Evolutionary conservation across 2,329 filamentous ascomycete genomes (phyloP), one percentile per base, ranked within the genome.

Genomic region (Paracoccidioides lutzii): DNA sequence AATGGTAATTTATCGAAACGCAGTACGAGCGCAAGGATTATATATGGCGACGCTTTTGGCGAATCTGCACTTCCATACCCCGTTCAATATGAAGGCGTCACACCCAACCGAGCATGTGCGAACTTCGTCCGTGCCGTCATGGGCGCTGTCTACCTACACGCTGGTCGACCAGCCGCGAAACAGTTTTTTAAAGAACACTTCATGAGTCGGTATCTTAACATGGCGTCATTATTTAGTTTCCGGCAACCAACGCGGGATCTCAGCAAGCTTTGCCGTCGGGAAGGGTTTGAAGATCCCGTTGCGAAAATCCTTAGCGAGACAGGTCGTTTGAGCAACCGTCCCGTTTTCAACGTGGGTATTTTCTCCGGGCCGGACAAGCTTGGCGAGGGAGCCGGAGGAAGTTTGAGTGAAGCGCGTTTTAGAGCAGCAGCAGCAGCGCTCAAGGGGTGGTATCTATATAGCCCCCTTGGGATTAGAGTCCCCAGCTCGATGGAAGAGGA

Each of bases 381-480:
- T 44, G 93, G 91, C 55, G 91, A 98, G 75, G 93, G 84, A n/a
- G 79, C 84, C 22, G 93, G 87, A 30, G 76, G 85, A 51, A 90
- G 81, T 70, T 75, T 97, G 56, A 78, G 89, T 61, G 81, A 89
- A 64, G 91, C 87, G 37, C 82, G 88, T 60, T 78, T 81, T 60
- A 81, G 88, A 69, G 93, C 93, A 22, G 83, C 88, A 41, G 90
- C 94, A 65, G 84, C 86, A 60, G 84, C 90, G 15, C 77, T 98
- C 66, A 95, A 95, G 78, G 79, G 85, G 5, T 98, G 93, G 93
- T 98, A 98, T 72, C 77, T 98, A 54, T 98, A 98, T 76, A 90
- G 84, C 69, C 91, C 93, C 1, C 67, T 80, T 62, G 73, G 81
- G 60, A 79, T 82, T 52, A 78, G 79, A 57, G 76, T 88, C 59